Conservation (phyloP, 352 stramenopile species). For the Pythium plurisporium region DNA sequence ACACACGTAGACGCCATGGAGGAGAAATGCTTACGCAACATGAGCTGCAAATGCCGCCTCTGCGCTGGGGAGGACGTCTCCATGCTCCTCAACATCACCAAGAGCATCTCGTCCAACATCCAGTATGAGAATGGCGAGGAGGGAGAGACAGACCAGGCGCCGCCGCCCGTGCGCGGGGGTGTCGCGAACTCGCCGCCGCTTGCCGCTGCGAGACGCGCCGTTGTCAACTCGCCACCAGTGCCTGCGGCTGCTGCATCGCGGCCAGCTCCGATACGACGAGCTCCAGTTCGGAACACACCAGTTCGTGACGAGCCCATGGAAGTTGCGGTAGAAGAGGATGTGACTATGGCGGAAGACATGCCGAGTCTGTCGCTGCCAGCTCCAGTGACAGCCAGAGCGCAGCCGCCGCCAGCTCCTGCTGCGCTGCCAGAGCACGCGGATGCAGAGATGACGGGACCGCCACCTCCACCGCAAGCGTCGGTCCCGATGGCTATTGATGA, state of each 20-base stretch:
- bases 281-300: neutral
- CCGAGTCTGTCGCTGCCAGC: neutral
- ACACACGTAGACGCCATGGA: conserved; percentile 35
- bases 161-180: conserved; percentile 27
- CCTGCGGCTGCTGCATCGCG: neutral
- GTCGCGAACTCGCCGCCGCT: conserved; percentile 34
- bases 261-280: neutral
- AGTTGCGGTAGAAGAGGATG: conserved; percentile 10
- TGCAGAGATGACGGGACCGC: conserved; percentile 12
- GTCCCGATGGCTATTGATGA: conserved; percentile 2
- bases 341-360: conserved; percentile 14
- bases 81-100: conserved; percentile 71
- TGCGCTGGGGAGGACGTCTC: conserved; percentile 79
- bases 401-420: neutral
- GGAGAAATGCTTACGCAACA: conserved; percentile 81
- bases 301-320: conserved; percentile 23
- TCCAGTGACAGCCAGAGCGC: neutral
- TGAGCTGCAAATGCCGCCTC: conserved; percentile 82
- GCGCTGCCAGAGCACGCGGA: conserved; percentile 11
- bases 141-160: conserved; percentile 12
- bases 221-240: neutral
- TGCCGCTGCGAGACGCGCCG: neutral
- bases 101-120: conserved; percentile 80
- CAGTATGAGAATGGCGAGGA: conserved; percentile 52
- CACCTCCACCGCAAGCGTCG: conserved; percentile 5